A percentile compares a stretch with the other conserved stretches of the same genome.
These are phyloP conservation scores for Botrytis medusae DNA, from an alignment of 2,329 filamentous ascomycete genomes.

Conservation along the genomic window DNA sequence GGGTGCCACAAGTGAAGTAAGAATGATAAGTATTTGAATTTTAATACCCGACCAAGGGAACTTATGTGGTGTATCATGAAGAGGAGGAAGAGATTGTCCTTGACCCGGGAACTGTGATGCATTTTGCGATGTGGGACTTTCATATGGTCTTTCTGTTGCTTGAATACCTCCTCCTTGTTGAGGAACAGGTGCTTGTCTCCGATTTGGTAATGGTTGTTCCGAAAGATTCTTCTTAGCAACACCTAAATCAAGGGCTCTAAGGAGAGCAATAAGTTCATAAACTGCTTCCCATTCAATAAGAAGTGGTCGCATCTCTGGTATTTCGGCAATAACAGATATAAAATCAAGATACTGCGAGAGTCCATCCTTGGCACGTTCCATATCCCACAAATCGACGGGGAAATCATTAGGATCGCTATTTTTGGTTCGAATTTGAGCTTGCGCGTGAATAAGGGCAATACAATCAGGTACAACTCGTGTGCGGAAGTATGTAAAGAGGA, in stretches of 20 bases:
- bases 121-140: constrained; percentile 38
- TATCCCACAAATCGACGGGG: constrained; percentile 93
- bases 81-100: constrained; percentile 44
- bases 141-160: constrained; percentile 66
- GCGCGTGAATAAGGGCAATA: constrained; percentile 88
- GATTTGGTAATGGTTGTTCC: constrained; percentile 41
- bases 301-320: constrained; percentile 77
- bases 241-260: constrained; percentile 83
- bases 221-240: constrained; percentile 79
- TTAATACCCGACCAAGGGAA: constrained; percentile 77
- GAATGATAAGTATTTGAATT: constrained; percentile 85
- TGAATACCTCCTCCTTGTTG: constrained; percentile 28
- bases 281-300: constrained; percentile 90
- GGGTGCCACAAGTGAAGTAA: constrained; percentile 87
- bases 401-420: constrained; percentile 80
- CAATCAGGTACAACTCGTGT: constrained; percentile 92
- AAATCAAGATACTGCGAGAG: constrained; percentile 94
- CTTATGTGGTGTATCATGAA: constrained; percentile 64
- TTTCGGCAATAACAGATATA: constrained; percentile 84
- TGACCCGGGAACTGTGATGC: constrained; percentile 37
- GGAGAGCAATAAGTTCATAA: constrained; percentile 82
- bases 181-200: constrained; percentile 39
- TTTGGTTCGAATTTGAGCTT: constrained; percentile 81
- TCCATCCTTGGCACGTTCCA: constrained; percentile 94
- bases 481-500: constrained; percentile 89